Evolutionary conservation across 768 basidiomycete species (phyloP), one percentile per base, ranked within the genome.

Genomic region (Tricholoma matsutake): DNA sequence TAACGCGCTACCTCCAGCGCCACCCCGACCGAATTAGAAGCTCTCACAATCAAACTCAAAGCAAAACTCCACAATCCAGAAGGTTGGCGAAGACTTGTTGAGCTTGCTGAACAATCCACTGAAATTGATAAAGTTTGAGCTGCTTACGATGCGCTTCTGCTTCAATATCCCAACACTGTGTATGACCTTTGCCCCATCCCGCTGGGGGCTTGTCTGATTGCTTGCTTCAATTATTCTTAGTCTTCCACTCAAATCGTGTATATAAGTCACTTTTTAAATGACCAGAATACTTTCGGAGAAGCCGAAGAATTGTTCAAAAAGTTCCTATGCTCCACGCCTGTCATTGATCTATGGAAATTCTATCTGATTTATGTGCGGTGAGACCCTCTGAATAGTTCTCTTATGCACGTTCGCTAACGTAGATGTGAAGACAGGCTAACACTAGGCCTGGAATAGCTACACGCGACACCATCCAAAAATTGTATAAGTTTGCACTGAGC

Each of bases 291-390:
- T 22, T 91, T 91, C 74, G 79, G 82, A 60, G 85, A 86, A 67
- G 95, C 92, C 18, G 94, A 96, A 76, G 83, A 83, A 9, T 76
- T 98, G n/a, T 98, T 98, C 79, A 91, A 88, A 68, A 84, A 86
- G 57, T 98, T 93, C 71, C 76, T 98, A 59, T 86, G 85, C 68
- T 84, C 85, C 16, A 94, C 94, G 0, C 91, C 94, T 6, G 89
- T 88, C 57, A 93, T 96, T 64, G 91, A 93, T 62, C 80, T 98
- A 2, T 96, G 94, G 91, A 90, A 86, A 70, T 93, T 91, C 69
- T 99, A 99, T 75, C 78, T 99, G 64, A 88, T 87, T 49, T 98
- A 97, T 74, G 93, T 99, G 68, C 86, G 96, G 82, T 91, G 76
- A 67, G 87, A 83, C n/a, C n/a, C n/a, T n/a, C n/a, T n/a, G n/a